Percentiles rank a stretch among this genome's conserved stretches.
Evolutionary conservation across 1,284 basidiomycete genomes (phyloP).

Genomic region (Polyporus tsugae): DNA sequence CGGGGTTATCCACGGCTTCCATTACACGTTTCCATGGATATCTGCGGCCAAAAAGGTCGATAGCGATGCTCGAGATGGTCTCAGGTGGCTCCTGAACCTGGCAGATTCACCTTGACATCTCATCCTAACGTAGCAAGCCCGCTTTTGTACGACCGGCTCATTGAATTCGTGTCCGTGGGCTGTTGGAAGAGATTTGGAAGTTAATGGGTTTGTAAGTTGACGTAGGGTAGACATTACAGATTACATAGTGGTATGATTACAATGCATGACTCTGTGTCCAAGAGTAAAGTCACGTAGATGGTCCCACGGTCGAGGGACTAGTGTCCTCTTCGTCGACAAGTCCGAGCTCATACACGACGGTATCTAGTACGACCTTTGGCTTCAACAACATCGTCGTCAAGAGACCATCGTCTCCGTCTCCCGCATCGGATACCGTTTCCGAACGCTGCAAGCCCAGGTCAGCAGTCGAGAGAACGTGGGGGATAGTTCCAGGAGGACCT

Average conservation of each 20-base stretch:
- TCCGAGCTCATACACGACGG: constrained; percentile 34
- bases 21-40: constrained; percentile 13
- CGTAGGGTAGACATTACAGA: not conserved
- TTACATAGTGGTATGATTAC: not conserved
- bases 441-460: constrained; percentile 45
- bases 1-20: constrained; percentile 24
- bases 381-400: constrained; percentile 41
- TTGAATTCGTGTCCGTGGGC: too few species aligned
- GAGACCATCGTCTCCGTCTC: constrained; percentile 34
- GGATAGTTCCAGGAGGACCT: constrained; percentile 21
- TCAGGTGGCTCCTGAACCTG: constrained; percentile 21
- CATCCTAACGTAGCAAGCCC: not conserved
- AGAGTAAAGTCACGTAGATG: constrained; percentile 18
- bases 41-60: constrained; percentile 1
- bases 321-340: constrained; percentile 34
- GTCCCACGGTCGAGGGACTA: constrained; percentile 21
- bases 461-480: constrained; percentile 47
- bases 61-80: constrained; percentile 5
- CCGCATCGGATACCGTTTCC: constrained; percentile 33
- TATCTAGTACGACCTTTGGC: constrained; percentile 48
- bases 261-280: not conserved
- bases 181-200: too few species aligned
- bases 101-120: not conserved
- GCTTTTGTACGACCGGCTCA: too few species aligned
- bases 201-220: not conserved